Conservation (phyloP, 2,329 filamentous ascomycete species). For the Colletotrichum limetticola region DNA sequence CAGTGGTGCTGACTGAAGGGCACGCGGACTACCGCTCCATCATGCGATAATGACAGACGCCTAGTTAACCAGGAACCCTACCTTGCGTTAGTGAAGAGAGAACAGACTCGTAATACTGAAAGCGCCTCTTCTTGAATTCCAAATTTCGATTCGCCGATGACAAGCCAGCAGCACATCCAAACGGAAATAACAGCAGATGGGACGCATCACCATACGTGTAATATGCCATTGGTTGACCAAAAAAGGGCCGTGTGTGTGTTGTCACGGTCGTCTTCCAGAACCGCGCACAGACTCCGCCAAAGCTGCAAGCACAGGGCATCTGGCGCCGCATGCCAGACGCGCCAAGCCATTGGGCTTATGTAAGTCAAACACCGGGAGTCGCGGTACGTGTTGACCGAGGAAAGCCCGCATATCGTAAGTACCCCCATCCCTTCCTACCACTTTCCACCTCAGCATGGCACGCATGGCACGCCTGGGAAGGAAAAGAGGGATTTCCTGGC, state of each 20-base stretch:
- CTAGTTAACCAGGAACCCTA: no score
- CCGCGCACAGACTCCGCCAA: not conserved
- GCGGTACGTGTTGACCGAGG: constrained; percentile 14
- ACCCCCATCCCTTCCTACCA: not conserved
- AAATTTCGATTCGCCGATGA: no score
- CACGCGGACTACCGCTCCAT: no score
- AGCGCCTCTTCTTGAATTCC: no score
- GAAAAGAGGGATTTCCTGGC: not conserved
- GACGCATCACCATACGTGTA: constrained; percentile 20
- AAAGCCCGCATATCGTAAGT: not conserved
- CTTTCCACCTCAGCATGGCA: not conserved
- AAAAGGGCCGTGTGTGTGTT: not conserved
- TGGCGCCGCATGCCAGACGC: not conserved
- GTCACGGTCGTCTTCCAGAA: not conserved
- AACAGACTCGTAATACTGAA: no score
- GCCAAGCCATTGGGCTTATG: constrained; percentile 13
- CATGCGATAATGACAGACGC: no score
- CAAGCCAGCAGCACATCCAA: no score
- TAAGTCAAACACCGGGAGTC: constrained; percentile 26
- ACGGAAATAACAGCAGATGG: not conserved
- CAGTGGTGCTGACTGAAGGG: no score
- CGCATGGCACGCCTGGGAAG: not conserved
- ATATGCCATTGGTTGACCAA: constrained; percentile 25
- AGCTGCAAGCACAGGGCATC: not conserved
- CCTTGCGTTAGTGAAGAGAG: no score